Evolutionary conservation across 2,329 filamentous ascomycete genomes (phyloP).

Genomic region (Tolypocladium ovalisporum): DNA sequence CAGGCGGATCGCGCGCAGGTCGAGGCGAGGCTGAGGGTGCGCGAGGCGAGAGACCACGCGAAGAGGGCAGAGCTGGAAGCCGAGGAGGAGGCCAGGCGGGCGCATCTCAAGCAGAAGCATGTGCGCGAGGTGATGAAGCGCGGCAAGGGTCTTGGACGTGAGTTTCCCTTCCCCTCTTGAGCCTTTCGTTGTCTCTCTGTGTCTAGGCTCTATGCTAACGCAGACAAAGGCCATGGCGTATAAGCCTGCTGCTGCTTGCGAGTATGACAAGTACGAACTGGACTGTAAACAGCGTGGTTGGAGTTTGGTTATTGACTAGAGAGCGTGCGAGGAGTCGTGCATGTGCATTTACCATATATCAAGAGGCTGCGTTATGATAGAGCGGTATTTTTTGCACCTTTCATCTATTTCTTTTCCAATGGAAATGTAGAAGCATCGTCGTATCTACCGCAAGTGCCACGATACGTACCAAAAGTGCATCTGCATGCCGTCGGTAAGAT

Average conservation of each 20-base stretch:
- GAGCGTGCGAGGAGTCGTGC: background rate
- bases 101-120: slow-evolving; percentile 58
- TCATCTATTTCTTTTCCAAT: too few relatives aligned
- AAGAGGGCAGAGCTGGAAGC: slow-evolving; percentile 54
- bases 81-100: slow-evolving; percentile 50
- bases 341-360: too few relatives aligned
- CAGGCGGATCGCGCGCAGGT: slow-evolving; percentile 55
- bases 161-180: too few relatives aligned
- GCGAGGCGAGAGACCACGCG: slow-evolving; percentile 53
- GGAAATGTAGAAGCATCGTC: too few relatives aligned
- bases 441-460: too few relatives aligned
- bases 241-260: background rate
- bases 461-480: too few relatives aligned
- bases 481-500: too few relatives aligned
- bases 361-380: too few relatives aligned
- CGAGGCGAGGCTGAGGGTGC: slow-evolving; percentile 45
- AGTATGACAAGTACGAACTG: background rate
- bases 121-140: slow-evolving; percentile 56
- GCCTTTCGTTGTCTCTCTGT: too few relatives aligned
- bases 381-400: too few relatives aligned
- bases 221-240: background rate
- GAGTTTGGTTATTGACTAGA: too few relatives aligned
- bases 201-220: background rate
- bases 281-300: background rate
- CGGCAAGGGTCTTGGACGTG: slow-evolving; percentile 43